Evolutionary conservation across 495 filamentous ascomycete species (phyloP), one percentile per base, ranked within the genome.

Genomic region (Cercophora sp.): DNA sequence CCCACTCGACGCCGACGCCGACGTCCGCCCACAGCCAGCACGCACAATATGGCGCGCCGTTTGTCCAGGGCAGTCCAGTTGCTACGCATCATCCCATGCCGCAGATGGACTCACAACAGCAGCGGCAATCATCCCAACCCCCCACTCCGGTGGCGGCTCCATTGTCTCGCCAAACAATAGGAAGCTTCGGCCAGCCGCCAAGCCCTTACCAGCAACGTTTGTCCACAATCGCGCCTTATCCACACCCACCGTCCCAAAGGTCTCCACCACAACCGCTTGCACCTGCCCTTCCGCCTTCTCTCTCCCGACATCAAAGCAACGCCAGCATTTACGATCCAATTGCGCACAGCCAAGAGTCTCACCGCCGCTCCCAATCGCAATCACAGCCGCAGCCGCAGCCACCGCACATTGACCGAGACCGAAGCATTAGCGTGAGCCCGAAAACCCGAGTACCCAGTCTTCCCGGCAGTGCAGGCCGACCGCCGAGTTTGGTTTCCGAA

Each of bases 351-450:
- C 57, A 65, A 59, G 66, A 68, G 35, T 54, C 64, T 16, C 55
- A 64, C 44, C 62, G 65, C 34, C 52, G 62, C 35, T 71, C 69
- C 25, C 69, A 64, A 45, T 70, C 71, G 44, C n/a, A n/a, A n/a
- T n/a, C n/a, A n/a, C n/a, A n/a, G n/a, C n/a, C n/a, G n/a, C n/a
- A n/a, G n/a, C n/a, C n/a, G n/a, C n/a, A n/a, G n/a, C n/a, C n/a
- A n/a, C n/a, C n/a, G n/a, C 69, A 74, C 52, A 70, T 73, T 56
- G 78, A 80, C 53, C 74, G 80, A 56, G 82, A 83, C 46, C 68
- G 73, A 41, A 85, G 80, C 54, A 51, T 85, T 22, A 85, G 83
- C 62, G 74, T 86, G 45, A 84, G 80, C 62, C 83, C 83, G 8
- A 86, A 86, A 63, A 85, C 82, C 48, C 71, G 73, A 50, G 62